Evolutionary conservation across 2,329 filamentous ascomycete species (phyloP), one percentile per base, ranked within the genome.

Genomic region (Lachnellula occidentalis): DNA sequence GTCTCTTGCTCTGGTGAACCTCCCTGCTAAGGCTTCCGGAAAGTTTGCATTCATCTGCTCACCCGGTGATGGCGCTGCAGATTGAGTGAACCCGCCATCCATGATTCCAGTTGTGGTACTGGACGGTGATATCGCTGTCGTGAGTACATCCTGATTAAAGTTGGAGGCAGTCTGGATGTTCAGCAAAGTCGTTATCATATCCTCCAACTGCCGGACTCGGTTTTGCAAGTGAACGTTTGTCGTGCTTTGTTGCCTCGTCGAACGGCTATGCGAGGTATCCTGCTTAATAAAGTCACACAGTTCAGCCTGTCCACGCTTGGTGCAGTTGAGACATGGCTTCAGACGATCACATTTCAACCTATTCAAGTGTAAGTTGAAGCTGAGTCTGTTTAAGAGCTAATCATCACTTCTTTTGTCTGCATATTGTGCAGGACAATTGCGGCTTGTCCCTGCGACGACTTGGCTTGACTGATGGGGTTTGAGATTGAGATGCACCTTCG

Each of bases 271-370:
- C 2, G 46, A 37, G 9, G 48, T 7, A 19, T 53, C 53, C 9
- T 51, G 50, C 48, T 49, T 56, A 36, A 53, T 37, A 19, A 54
- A 55, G 50, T 53, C 47, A 52, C 56, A 58, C 14, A 69, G 64
- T 11, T 74, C 73, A 2, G 69, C 62, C 24, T 73, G 73, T 42
- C 71, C 74, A 60, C 78, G 79, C 58, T 76, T 78, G 36, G 72
- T 62, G 60, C 78, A 81, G 64, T 80, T 77, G n/a, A 69, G 61
- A 66, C 79, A 82, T 50, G 79, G 78, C 46, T 72, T 65, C 8
- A 66, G 64, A 41, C 79, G 76, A 64, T 82, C 77, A 66, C 79
- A 82, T 59, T 80, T 81, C 37, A 58, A 41, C 34, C 56, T 58
- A 34, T n/a, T 45, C 11, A 36, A 14, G 42, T 14, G 48, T 58